A percentile compares a stretch with the other conserved stretches of the same genome.
phyloP scores from a whole-genome alignment of 768 basidiomycete species.

The Suillus tomentosus region DNA sequence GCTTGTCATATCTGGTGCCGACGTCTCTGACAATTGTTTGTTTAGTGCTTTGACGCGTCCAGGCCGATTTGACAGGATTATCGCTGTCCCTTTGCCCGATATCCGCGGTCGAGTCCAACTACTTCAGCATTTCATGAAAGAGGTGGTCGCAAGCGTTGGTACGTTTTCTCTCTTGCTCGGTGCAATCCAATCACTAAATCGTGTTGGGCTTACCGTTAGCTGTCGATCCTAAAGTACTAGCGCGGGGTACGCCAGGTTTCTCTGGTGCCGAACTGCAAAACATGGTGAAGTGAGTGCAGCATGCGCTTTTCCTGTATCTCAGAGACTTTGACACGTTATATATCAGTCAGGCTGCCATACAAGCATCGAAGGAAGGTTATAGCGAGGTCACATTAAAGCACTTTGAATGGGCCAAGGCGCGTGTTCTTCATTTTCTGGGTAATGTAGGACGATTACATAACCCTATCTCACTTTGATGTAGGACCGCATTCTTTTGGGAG shows the following conservation, averaged over 20 bases:
- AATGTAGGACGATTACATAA: not conserved
- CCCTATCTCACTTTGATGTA: constrained; percentile 25
- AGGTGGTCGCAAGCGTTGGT: constrained; percentile 67
- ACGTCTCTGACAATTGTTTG: constrained; percentile 18
- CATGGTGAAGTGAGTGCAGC: constrained; percentile 79
- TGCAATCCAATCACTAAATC: not conserved
- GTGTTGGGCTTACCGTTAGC: constrained; percentile 39
- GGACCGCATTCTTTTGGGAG: constrained; percentile 97
- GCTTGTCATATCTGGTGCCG: constrained; percentile 9
- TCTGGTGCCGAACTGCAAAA: constrained; percentile 97
- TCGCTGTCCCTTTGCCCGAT: constrained; percentile 94
- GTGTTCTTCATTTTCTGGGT: not conserved
- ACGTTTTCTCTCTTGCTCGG: constrained; percentile 17
- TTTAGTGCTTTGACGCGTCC: constrained; percentile 90
- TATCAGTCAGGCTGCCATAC: constrained; percentile 83
- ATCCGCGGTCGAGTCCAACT: constrained; percentile 93
- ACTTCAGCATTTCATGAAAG: constrained; percentile 86
- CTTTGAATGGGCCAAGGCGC: constrained; percentile 97
- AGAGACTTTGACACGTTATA: constrained; percentile 8
- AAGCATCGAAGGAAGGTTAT: constrained; percentile 85
- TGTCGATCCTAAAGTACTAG: constrained; percentile 85
- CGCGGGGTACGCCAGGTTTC: constrained; percentile 94
- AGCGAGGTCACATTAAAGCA: constrained; percentile 74
- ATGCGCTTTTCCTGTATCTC: not conserved
- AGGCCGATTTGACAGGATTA: constrained; percentile 93